Percentiles rank a stretch among this genome's conserved stretches.
These are phyloP conservation scores for Lachancea meyersii DNA, from an alignment of 805 yeast genomes.

Conservation along the genomic window DNA sequence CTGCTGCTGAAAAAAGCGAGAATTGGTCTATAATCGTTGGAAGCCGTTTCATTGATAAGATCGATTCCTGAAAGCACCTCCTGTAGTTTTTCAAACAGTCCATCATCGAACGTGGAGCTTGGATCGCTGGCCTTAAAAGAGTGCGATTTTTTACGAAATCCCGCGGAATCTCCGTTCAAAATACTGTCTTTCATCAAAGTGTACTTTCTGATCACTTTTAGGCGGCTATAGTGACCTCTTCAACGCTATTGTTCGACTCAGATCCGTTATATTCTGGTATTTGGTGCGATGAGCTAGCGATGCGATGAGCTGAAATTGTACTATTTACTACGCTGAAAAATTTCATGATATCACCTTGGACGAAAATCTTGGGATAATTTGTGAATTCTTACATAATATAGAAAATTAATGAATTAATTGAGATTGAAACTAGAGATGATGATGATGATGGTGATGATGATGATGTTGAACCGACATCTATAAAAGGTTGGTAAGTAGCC, in stretches of 20 bases:
- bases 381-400: background rate
- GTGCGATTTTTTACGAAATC: conserved; percentile 2
- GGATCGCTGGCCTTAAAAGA: conserved; percentile 11
- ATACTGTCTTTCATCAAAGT: background rate
- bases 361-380: background rate
- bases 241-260: background rate
- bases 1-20: conserved; percentile 34
- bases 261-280: background rate
- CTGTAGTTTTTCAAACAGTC: conserved; percentile 25
- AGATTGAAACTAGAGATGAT: background rate
- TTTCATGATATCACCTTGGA: conserved; percentile 1
- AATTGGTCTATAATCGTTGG: conserved; percentile 24
- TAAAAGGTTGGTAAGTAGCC: no score
- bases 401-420: background rate
- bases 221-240: background rate
- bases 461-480: no score
- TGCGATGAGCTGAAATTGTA: background rate
- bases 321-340: background rate
- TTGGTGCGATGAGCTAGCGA: conserved; percentile 17
- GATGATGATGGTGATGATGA: no score
- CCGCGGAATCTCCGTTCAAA: background rate
- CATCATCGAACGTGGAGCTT: conserved; percentile 24
- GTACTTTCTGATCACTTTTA: no score
- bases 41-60: conserved; percentile 15
- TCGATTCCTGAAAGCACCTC: conserved; percentile 15